Base-by-base conservation (phyloP, 306 rosid genomes). In the Crotalaria pallida region DNA sequence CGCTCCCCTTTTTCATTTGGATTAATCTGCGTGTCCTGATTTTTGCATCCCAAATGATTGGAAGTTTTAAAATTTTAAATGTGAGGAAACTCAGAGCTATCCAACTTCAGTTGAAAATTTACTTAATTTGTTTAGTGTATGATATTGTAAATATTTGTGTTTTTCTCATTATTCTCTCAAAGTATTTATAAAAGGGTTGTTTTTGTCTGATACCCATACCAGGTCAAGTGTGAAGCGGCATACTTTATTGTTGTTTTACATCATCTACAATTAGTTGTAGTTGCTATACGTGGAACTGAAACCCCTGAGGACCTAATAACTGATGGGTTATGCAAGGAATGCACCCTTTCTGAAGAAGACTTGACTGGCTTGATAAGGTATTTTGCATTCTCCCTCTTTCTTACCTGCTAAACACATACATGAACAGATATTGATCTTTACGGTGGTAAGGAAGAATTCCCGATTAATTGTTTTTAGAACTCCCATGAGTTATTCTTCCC, bases 291-390 rank as follows among this genome's bases (percentile, higher is more conserved):
- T 49, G 98, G 98, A 83, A 92, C 98, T 62, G 96, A 92, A 88
- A 92, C 96, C 66, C 96, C 96, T 11, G 98, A 92, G 84, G 98
- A 92, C 82, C 88, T 92, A 47, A 82, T 92, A 67, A 92, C 96
- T 3, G 96, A 92, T 71, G 95, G 98, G 38, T 69, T 92, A 82
- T 84, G 96, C 79, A 83, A 79, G 81, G 96, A 89, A 65, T 89
- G 92, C 69, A 10, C 73, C 72, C 87, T 92, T 77, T 86, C 96
- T 70, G 64, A 75, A 17, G 85, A 84, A 52, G 98, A 92, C 70
- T 79, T 92, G 91, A 84, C 85, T 77, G 98, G 96, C 59, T 80
- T 92, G 87, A 85, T 86, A 49, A 88, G 84, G 96, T 92, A 75
- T 57, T 51, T 79, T 69, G 72, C 83, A 69, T 24, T 75, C 62